These are phyloP conservation scores for Saccharomycopsis hybrid DNA, from an alignment of 1,139 yeast species.

Conservation along the genomic window DNA sequence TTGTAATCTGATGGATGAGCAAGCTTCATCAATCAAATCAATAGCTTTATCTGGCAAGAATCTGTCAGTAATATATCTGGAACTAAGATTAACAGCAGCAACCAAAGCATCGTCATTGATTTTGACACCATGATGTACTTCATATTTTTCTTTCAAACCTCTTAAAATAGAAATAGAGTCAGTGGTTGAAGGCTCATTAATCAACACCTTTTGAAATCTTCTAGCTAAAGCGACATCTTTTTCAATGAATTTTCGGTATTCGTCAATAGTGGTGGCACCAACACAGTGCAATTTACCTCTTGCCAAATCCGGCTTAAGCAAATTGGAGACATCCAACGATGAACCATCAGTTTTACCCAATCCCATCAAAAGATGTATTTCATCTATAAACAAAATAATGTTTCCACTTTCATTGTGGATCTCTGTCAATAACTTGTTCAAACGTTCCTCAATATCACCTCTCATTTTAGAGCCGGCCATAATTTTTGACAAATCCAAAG, in stretches of 20 bases:
- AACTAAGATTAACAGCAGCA: constrained; percentile 86
- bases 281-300: constrained; percentile 85
- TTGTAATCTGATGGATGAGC: constrained; percentile 87
- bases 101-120: constrained; percentile 90
- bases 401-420: constrained; percentile 61
- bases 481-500: constrained; percentile 81
- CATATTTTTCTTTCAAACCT: constrained; percentile 90
- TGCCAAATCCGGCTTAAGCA: constrained; percentile 89
- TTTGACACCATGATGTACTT: constrained; percentile 98
- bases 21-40: constrained; percentile 94
- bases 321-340: constrained; percentile 92
- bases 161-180: constrained; percentile 89
- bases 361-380: constrained; percentile 84
- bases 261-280: constrained; percentile 93
- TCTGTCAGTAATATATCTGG: constrained; percentile 86
- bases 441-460: constrained; percentile 91
- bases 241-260: constrained; percentile 79
- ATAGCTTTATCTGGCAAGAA: constrained; percentile 94
- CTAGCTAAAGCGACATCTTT: constrained; percentile 90
- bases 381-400: constrained; percentile 84
- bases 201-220: constrained; percentile 82
- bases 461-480: constrained; percentile 93
- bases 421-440: constrained; percentile 78
- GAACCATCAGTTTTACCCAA: constrained; percentile 88
- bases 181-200: constrained; percentile 86